Evolutionary conservation across 2,329 filamentous ascomycete species (phyloP).

Genomic region (Falciphora oryzae): DNA sequence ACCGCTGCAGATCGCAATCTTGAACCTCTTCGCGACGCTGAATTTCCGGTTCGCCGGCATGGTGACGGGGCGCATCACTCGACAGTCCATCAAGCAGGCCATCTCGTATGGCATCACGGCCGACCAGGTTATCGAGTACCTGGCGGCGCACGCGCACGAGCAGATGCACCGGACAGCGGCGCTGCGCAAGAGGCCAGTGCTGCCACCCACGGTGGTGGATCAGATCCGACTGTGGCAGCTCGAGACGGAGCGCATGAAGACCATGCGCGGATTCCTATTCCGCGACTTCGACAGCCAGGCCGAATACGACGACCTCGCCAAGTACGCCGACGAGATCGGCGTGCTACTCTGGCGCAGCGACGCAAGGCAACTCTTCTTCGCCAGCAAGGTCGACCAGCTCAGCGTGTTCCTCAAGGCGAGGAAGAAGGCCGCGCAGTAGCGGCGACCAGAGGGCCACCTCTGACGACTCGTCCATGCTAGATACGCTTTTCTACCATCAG

Average conservation of each 20-base stretch:
- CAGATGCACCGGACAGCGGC: slow-evolving; percentile 72
- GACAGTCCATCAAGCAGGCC: slow-evolving; percentile 79
- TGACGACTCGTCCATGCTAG: not conserved
- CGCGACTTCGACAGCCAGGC: slow-evolving; percentile 71
- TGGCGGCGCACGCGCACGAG: slow-evolving; percentile 87
- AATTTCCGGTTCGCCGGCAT: slow-evolving; percentile 91
- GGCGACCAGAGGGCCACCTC: not conserved
- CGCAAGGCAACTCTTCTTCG: slow-evolving; percentile 78
- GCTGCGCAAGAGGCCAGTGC: slow-evolving; percentile 57
- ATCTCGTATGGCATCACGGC: slow-evolving; percentile 88
- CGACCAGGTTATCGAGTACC: slow-evolving; percentile 91
- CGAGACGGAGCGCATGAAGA: slow-evolving; percentile 89
- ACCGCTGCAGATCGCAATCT: slow-evolving; percentile 87
- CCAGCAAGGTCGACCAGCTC: slow-evolving; percentile 85
- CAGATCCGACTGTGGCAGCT: slow-evolving; percentile 98
- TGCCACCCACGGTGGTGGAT: slow-evolving; percentile 94
- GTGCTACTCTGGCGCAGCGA: slow-evolving; percentile 86
- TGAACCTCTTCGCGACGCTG: slow-evolving; percentile 82
- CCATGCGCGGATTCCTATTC: slow-evolving; percentile 79
- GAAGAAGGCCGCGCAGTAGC: slow-evolving; percentile 41
- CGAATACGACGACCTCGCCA: slow-evolving; percentile 65
- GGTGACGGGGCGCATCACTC: slow-evolving; percentile 84
- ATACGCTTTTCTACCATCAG: not conserved
- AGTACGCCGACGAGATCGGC: slow-evolving; percentile 85
- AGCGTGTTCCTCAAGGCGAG: slow-evolving; percentile 68